These are phyloP conservation scores for Citrullus colocynthis DNA, from an alignment of 306 rosid species.

Conservation along the genomic window DNA sequence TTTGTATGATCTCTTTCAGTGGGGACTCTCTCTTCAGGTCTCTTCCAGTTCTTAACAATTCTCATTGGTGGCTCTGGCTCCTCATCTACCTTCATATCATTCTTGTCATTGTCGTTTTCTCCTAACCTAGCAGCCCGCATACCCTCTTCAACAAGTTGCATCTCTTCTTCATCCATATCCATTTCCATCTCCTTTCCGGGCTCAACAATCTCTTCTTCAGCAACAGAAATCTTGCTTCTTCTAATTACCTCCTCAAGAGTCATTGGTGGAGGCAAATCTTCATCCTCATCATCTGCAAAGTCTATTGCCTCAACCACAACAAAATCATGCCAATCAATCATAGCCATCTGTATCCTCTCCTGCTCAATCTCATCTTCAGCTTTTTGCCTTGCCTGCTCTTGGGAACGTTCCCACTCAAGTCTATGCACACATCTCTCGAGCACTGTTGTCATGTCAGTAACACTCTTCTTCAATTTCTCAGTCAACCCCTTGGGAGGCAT, in stretches of 20 bases:
- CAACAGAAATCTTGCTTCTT: conserved; percentile 63
- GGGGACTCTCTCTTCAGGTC: conserved; percentile 81
- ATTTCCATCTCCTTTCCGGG: conserved; percentile 86
- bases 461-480: conserved; percentile 71
- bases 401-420: conserved; percentile 89
- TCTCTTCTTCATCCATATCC: conserved; percentile 98
- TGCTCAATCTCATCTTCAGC: conserved; percentile 92
- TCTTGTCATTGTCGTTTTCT: conserved; percentile 49
- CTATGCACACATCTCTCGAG: conserved; percentile 86
- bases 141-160: conserved; percentile 92
- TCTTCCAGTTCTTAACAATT: conserved; percentile 96
- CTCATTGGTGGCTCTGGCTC: conserved; percentile 87
- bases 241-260: conserved; percentile 89
- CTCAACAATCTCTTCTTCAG: conserved; percentile 65
- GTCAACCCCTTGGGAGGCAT: conserved; percentile 83
- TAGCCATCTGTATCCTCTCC: conserved; percentile 86
- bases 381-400: conserved; percentile 93
- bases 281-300: conserved; percentile 94
- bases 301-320: conserved; percentile 89
- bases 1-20: conserved; percentile 81
- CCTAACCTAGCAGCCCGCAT: conserved; percentile 62
- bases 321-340: conserved; percentile 99
- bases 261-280: conserved; percentile 89
- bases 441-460: conserved; percentile 73
- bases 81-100: conserved; percentile 43